A percentile compares a stretch with the other conserved stretches of the same genome.
These are phyloP conservation scores for Candida cerambycidarum DNA, from an alignment of 805 yeast species.

Conservation along the genomic window DNA sequence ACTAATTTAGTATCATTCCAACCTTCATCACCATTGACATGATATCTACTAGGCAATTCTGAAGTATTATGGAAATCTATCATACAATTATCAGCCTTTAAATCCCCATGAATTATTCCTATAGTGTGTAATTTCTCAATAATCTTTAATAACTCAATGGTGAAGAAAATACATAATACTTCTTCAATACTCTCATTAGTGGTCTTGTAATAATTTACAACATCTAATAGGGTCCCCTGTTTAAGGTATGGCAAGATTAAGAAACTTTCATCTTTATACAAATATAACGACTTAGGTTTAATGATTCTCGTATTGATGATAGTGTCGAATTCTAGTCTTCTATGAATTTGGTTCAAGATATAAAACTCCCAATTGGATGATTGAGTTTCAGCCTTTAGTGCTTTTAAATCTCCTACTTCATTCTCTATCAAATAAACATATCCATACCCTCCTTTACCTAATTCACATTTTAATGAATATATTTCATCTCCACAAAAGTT, in stretches of 20 bases:
- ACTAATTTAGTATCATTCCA: conserved; percentile 58
- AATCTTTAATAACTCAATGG: conserved; percentile 61
- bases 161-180: conserved; percentile 56
- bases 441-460: conserved; percentile 85
- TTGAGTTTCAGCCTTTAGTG: conserved; percentile 73
- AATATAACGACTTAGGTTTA: conserved; percentile 50
- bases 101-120: conserved; percentile 79
- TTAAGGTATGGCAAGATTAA: conserved; percentile 59
- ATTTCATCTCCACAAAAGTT: conserved; percentile 45
- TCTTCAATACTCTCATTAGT: conserved; percentile 50
- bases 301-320: conserved; percentile 39
- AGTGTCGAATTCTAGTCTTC: conserved; percentile 23
- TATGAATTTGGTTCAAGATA: conserved; percentile 58
- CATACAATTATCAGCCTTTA: conserved; percentile 88
- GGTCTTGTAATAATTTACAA: conserved; percentile 51
- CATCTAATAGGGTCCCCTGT: conserved; percentile 74
- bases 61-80: conserved; percentile 42
- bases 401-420: conserved; percentile 53
- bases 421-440: conserved; percentile 70
- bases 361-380: conserved; percentile 80
- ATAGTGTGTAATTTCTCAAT: conserved; percentile 61
- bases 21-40: conserved; percentile 24
- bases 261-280: conserved; percentile 66
- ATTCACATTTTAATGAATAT: conserved; percentile 49
- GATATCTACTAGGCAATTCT: conserved; percentile 4